phyloP scores from a whole-genome alignment of 352 stramenopile species.

The Phytophthora ohioensis region DNA sequence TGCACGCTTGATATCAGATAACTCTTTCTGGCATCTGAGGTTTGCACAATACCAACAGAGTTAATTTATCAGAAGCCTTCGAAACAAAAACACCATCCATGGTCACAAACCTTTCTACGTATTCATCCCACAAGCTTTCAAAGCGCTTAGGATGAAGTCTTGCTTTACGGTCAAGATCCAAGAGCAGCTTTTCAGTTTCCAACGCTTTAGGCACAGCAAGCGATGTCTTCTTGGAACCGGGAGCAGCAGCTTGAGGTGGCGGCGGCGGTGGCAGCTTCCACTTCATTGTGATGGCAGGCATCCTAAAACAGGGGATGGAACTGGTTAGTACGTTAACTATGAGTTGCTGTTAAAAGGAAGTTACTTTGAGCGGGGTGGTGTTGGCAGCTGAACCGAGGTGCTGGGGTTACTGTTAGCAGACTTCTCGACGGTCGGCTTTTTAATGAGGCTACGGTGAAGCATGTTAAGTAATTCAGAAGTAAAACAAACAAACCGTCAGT shows the following conservation, averaged over 20 bases:
- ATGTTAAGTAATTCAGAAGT: neutral
- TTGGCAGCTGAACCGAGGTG: constrained; percentile 8
- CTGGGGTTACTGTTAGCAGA: neutral
- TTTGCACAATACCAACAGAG: constrained; percentile 2
- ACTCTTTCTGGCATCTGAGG: constrained; percentile 45
- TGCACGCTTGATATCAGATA: constrained; percentile 27
- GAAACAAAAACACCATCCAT: neutral
- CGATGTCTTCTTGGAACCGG: constrained; percentile 18
- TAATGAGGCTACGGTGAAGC: constrained; percentile 19
- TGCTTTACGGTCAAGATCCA: constrained; percentile 55
- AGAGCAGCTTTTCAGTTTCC: constrained; percentile 10
- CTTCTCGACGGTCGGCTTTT: constrained; percentile 15
- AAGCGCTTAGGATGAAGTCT: constrained; percentile 73
- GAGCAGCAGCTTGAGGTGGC: constrained; percentile 5
- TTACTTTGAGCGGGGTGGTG: constrained; percentile 29
- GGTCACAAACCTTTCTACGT: constrained; percentile 61
- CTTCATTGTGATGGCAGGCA: constrained; percentile 75
- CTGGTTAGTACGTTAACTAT: neutral
- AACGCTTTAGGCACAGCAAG: constrained; percentile 23
- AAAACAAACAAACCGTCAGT: neutral
- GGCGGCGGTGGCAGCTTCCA: constrained; percentile 50
- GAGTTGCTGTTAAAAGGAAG: neutral
- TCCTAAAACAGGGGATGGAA: constrained; percentile 35
- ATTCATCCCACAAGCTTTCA: constrained; percentile 84
- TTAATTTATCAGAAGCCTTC: neutral